phyloP scores from a whole-genome alignment of 352 stramenopile species.

The Phytophthora podocarpi region DNA sequence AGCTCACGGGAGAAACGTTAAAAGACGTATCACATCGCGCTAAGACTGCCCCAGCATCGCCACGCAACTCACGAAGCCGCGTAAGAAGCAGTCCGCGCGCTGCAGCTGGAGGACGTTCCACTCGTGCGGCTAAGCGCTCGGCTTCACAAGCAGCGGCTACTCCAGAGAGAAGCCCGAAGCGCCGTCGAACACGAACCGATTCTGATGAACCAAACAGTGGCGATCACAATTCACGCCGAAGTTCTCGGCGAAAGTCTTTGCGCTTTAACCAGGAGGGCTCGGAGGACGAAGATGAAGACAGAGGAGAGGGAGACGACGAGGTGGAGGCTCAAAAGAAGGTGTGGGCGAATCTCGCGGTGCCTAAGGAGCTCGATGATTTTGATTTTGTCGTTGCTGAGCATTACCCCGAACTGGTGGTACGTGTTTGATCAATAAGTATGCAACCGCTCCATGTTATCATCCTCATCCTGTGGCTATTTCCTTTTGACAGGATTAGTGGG shows the following conservation, averaged over 20 bases:
- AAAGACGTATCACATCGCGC: slow-evolving; percentile 50
- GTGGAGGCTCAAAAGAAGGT: slow-evolving; percentile 23
- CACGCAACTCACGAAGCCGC: slow-evolving; percentile 25
- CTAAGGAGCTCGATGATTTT: slow-evolving; percentile 32
- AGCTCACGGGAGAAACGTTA: slow-evolving; percentile 62
- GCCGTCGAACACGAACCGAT: slow-evolving; percentile 31
- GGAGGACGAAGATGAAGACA: slow-evolving; percentile 19
- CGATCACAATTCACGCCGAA: slow-evolving; percentile 18
- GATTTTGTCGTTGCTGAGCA: slow-evolving; percentile 47
- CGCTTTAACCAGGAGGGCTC: slow-evolving; percentile 21
- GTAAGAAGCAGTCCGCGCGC: slow-evolving; percentile 26
- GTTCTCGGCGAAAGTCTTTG: slow-evolving; percentile 26
- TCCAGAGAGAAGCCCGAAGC: slow-evolving; percentile 34
- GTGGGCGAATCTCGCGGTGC: slow-evolving; percentile 29
- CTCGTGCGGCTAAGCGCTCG: slow-evolving; percentile 19
- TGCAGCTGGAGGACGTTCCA: slow-evolving; percentile 8
- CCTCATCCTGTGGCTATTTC: not conserved
- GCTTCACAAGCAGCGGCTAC: slow-evolving; percentile 5
- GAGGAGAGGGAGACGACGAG: slow-evolving; percentile 12
- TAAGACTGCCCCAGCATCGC: slow-evolving; percentile 21
- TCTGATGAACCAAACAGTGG: slow-evolving; percentile 21
- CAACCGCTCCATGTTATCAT: not conserved
- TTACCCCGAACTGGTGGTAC: slow-evolving; percentile 52
- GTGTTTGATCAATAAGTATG: slow-evolving; percentile 12
- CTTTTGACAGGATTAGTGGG: slow-evolving; percentile 28